A percentile compares a stretch with the other conserved stretches of the same genome.
Evolutionary conservation across 192 early-diverging fungal species (phyloP).

Genomic region (Gryganskiella cystojenkinii): DNA sequence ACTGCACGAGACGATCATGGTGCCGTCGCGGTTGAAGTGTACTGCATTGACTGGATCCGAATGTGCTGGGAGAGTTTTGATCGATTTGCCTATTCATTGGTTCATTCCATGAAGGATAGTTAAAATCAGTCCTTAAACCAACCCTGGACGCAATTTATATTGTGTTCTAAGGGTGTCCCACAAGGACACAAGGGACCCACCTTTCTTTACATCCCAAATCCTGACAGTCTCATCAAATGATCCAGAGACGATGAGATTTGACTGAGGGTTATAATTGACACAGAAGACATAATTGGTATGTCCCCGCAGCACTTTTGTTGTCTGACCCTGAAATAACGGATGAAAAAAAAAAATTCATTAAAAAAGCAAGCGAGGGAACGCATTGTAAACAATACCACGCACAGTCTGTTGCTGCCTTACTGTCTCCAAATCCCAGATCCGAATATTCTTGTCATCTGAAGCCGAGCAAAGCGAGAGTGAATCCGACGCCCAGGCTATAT

Average conservation of each 20-base stretch:
- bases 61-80: slow-evolving; percentile 93
- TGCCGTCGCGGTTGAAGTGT: slow-evolving; percentile 97
- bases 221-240: slow-evolving; percentile 97
- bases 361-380: slow-evolving; percentile 8
- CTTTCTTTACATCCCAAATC: slow-evolving; percentile 95
- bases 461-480: slow-evolving; percentile 89
- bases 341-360: slow-evolving; percentile 14
- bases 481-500: slow-evolving; percentile 96
- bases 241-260: slow-evolving; percentile 94
- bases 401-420: slow-evolving; percentile 66
- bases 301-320: slow-evolving; percentile 83
- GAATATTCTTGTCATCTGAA: slow-evolving; percentile 95
- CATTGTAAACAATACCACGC: neutral
- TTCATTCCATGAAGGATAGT: neutral
- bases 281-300: slow-evolving; percentile 99
- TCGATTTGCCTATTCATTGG: slow-evolving; percentile 73
- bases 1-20: slow-evolving; percentile 93
- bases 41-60: slow-evolving; percentile 95
- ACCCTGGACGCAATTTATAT: neutral
- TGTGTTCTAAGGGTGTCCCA: neutral
- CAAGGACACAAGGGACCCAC: slow-evolving; percentile 41
- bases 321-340: slow-evolving; percentile 59
- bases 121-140: neutral
- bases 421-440: slow-evolving; percentile 89
- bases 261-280: slow-evolving; percentile 95